A percentile compares a stretch with the other conserved stretches of the same genome.
These are phyloP conservation scores for Phytophthora sojae DNA, from an alignment of 352 stramenopile species.

Conservation along the genomic window DNA sequence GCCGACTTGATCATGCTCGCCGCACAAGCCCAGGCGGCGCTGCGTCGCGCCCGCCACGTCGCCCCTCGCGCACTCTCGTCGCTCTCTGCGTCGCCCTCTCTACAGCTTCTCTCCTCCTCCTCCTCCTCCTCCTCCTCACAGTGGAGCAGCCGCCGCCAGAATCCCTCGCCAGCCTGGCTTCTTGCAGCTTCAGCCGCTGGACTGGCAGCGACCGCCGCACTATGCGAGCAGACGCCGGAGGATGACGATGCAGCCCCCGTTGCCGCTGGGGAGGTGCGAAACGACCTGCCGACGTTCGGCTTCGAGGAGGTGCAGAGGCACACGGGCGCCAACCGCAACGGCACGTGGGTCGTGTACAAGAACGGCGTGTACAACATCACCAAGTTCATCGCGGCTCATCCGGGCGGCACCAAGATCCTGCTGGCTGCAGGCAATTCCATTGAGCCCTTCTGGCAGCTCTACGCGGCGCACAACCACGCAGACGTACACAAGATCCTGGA, in stretches of 20 bases:
- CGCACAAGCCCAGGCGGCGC: background rate
- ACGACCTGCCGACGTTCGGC: conserved; percentile 66
- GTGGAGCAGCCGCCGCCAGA: background rate
- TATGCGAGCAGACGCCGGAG: conserved; percentile 33
- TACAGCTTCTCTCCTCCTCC: background rate
- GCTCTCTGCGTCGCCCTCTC: conserved; percentile 1
- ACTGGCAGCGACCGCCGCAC: conserved; percentile 13
- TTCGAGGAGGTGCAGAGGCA: conserved; percentile 80
- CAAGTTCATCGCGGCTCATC: conserved; percentile 95
- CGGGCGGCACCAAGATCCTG: conserved; percentile 92
- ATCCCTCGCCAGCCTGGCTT: conserved; percentile 2
- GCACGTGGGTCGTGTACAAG: conserved; percentile 94
- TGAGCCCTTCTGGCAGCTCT: conserved; percentile 96
- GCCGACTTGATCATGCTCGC: background rate
- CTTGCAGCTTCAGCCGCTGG: conserved; percentile 16
- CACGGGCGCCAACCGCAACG: conserved; percentile 70
- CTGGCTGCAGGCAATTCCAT: conserved; percentile 88
- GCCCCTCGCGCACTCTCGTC: conserved; percentile 4
- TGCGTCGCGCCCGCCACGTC: conserved; percentile 8
- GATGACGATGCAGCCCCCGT: background rate
- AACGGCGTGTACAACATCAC: conserved; percentile 98
- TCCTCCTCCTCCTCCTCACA: background rate
- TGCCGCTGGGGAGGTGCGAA: conserved; percentile 44
- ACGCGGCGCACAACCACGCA: conserved; percentile 95
- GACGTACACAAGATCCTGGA: conserved; percentile 94